Percentiles rank a stretch among this genome's conserved stretches.
These are phyloP conservation scores for Hibiscus syriacus DNA, from an alignment of 345 rosid genomes.

Conservation along the genomic window DNA sequence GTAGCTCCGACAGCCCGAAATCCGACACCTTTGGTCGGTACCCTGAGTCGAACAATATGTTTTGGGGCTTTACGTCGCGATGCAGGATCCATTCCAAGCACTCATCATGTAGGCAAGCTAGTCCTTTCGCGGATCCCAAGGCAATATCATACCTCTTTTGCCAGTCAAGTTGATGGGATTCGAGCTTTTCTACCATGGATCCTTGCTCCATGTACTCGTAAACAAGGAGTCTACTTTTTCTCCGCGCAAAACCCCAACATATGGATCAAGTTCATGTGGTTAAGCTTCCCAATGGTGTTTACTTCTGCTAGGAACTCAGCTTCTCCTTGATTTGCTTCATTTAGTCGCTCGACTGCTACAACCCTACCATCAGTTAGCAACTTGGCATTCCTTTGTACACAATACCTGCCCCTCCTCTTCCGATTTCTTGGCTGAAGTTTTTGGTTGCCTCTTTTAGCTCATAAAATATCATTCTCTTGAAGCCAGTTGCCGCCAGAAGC, in stretches of 20 bases:
- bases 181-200: constrained; percentile 5
- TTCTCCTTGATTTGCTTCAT: constrained; percentile 23
- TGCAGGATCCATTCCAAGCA: constrained; percentile 34
- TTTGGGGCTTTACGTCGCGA: constrained; percentile 26
- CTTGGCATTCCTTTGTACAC: neutral
- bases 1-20: constrained; percentile 17
- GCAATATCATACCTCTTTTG: constrained; percentile 14
- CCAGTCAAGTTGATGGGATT: constrained; percentile 15
- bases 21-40: constrained; percentile 20
- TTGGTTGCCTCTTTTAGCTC: constrained; percentile 24
- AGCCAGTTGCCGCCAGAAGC: neutral
- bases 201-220: constrained; percentile 20
- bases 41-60: constrained; percentile 16
- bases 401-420: constrained; percentile 11
- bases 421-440: constrained; percentile 23
- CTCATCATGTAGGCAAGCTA: constrained; percentile 32
- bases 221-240: constrained; percentile 20
- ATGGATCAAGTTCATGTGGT: constrained; percentile 32
- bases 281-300: constrained; percentile 30
- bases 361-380: neutral
- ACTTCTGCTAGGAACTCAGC: constrained; percentile 34
- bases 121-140: constrained; percentile 25
- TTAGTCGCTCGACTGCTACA: neutral
- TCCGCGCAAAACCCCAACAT: constrained; percentile 29
- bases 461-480: neutral